A percentile compares a stretch with the other conserved stretches of the same genome.
Conservation (phyloP, 2,329 filamentous ascomycete genomes). For the Dactylellina parvicollis region DNA sequence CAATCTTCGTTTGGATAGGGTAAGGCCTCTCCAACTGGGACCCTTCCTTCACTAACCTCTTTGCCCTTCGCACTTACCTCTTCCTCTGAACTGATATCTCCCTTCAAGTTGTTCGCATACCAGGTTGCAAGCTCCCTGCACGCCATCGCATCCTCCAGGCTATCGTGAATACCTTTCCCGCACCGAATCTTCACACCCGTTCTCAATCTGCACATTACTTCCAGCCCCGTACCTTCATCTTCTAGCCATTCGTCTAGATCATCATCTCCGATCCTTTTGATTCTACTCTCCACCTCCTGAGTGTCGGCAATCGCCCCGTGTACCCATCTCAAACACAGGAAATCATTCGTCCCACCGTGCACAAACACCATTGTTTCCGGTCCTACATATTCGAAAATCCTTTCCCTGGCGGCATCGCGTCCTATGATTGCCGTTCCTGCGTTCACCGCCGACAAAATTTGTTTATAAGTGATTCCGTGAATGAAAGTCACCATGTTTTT, state of each 20-base stretch:
- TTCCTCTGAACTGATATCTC: not conserved
- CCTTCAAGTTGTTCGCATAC: conserved; percentile 58
- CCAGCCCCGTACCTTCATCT: conserved; percentile 42
- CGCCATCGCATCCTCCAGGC: conserved; percentile 64
- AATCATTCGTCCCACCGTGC: conserved; percentile 64
- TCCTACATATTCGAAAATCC: conserved; percentile 64
- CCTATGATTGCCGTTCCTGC: conserved; percentile 62
- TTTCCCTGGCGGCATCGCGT: conserved; percentile 62
- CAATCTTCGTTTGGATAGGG: not conserved
- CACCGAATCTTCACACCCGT: conserved; percentile 34
- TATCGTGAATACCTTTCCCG: conserved; percentile 62
- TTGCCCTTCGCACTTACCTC: not conserved
- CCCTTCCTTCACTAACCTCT: not conserved
- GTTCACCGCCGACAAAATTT: conserved; percentile 61
- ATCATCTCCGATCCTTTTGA: conserved; percentile 48
- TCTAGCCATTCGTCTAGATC: conserved; percentile 39
- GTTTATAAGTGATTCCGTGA: conserved; percentile 64
- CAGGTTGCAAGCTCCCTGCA: conserved; percentile 63
- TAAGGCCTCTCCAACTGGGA: not conserved
- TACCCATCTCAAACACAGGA: conserved; percentile 65
- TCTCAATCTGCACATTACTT: conserved; percentile 35
- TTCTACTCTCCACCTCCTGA: conserved; percentile 56
- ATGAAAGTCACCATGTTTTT: conserved; percentile 65
- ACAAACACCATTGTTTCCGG: conserved; percentile 65
- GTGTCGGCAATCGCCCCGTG: conserved; percentile 65